Evolutionary conservation across 2,329 filamentous ascomycete species (phyloP).

Genomic region (Zymoseptoria passerinii): DNA sequence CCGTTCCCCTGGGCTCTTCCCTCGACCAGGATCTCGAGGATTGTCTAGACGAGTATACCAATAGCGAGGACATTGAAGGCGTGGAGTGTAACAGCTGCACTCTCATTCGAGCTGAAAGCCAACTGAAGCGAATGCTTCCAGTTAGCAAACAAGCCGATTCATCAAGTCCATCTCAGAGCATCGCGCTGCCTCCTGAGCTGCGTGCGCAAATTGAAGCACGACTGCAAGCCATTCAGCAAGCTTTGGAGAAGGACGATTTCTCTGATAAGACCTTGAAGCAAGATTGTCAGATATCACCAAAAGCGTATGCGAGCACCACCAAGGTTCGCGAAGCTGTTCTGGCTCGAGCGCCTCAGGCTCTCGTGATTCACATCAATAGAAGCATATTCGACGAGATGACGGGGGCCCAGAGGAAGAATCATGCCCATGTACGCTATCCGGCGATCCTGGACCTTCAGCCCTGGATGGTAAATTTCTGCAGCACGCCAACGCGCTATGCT

Average conservation of each 20-base stretch:
- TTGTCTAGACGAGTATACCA: constrained; percentile 75
- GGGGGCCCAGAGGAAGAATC: constrained; percentile 74
- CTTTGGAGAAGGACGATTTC: constrained; percentile 72
- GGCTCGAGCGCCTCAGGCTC: constrained; percentile 67
- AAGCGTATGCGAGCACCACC: constrained; percentile 63
- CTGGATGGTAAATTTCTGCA: constrained; percentile 61
- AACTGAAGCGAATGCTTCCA: constrained; percentile 42
- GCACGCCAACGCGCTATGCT: constrained; percentile 6
- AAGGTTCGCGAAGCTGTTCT: constrained; percentile 88
- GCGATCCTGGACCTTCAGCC: constrained; percentile 63
- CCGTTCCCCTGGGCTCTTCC: constrained; percentile 65
- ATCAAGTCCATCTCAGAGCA: constrained; percentile 7
- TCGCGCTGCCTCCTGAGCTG: constrained; percentile 36
- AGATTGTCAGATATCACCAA: constrained; percentile 42
- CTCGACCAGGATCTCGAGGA: constrained; percentile 65
- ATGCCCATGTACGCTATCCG: constrained; percentile 70
- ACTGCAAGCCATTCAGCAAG: constrained; percentile 58
- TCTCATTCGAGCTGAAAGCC: constrained; percentile 50
- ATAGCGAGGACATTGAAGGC: constrained; percentile 75
- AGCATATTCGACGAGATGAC: constrained; percentile 83
- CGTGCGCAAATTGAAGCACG: constrained; percentile 41
- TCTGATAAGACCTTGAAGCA: constrained; percentile 47
- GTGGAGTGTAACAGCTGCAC: constrained; percentile 92
- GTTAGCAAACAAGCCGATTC: background rate
- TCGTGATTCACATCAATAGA: constrained; percentile 83